phyloP scores from a whole-genome alignment of 805 yeast genomes.

The Barnettozyma populi region DNA sequence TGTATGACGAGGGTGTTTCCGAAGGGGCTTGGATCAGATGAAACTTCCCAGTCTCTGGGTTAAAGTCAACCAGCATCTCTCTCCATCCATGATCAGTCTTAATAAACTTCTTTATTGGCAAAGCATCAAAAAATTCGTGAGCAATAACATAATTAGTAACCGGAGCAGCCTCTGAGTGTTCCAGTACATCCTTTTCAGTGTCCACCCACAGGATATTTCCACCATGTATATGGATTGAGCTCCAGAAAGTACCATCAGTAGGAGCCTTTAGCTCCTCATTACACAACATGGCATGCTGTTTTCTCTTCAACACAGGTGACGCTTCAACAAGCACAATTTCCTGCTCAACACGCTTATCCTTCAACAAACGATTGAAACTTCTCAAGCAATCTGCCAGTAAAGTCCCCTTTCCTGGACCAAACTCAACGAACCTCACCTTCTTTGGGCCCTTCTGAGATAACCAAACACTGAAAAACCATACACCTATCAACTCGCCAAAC shows the following conservation, averaged over 20 bases:
- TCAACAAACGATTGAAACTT: constrained; percentile 38
- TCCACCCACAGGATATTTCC: constrained; percentile 53
- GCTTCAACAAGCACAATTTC: constrained; percentile 63
- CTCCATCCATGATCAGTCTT: constrained; percentile 70
- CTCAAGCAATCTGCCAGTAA: constrained; percentile 59
- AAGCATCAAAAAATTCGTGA: constrained; percentile 84
- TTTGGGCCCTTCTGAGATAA: constrained; percentile 46
- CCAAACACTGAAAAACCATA: constrained; percentile 65
- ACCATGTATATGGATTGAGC: constrained; percentile 35
- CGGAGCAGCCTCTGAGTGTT: constrained; percentile 2
- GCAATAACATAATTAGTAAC: constrained; percentile 63
- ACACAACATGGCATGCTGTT: constrained; percentile 50
- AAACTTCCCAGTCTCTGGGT: constrained; percentile 31
- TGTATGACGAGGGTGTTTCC: constrained; percentile 56
- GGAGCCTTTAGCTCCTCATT: constrained; percentile 17
- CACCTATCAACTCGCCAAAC: constrained; percentile 80
- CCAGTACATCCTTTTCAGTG: constrained; percentile 44
- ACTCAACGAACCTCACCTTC: constrained; percentile 56
- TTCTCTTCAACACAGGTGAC: constrained; percentile 53
- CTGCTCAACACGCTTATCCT: constrained; percentile 25
- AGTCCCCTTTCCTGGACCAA: constrained; percentile 86
- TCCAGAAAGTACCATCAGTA: constrained; percentile 14
- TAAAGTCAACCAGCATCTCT: constrained; percentile 62
- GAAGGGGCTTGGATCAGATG: constrained; percentile 51
- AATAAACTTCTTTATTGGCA: constrained; percentile 69